A percentile compares a stretch with the other conserved stretches of the same genome.
Conservation (phyloP, 1,284 basidiomycete species). For the Ustilago cynodontis region DNA sequence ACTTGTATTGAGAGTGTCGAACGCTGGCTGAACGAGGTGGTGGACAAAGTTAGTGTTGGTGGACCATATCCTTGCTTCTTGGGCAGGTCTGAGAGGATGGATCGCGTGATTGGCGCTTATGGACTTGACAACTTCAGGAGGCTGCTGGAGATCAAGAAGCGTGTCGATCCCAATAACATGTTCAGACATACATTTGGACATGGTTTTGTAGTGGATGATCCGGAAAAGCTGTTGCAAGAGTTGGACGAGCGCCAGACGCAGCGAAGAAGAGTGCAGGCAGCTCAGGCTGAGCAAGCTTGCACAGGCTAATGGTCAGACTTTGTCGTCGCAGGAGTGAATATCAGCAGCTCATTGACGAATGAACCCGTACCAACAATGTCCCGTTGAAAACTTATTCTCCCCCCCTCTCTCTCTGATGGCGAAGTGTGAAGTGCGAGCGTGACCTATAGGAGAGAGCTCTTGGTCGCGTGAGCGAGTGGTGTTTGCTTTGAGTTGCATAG, state of each 20-base stretch:
- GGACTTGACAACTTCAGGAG: constrained; percentile 53
- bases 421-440: neutral
- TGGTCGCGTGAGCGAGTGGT: neutral
- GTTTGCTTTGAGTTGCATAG: too few species aligned
- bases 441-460: neutral
- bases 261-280: constrained; percentile 23
- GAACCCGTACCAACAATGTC: neutral
- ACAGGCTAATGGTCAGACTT: constrained; percentile 12
- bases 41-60: constrained; percentile 49
- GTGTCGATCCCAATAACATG: constrained; percentile 54
- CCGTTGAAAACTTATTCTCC: too few species aligned
- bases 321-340: constrained; percentile 24
- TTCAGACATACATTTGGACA: constrained; percentile 58
- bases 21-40: constrained; percentile 71
- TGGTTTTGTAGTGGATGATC: constrained; percentile 38
- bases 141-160: constrained; percentile 52
- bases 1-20: constrained; percentile 83
- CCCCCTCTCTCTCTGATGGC: neutral
- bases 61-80: constrained; percentile 62
- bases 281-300: constrained; percentile 32
- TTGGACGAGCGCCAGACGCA: constrained; percentile 23
- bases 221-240: constrained; percentile 26
- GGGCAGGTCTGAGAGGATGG: constrained; percentile 50
- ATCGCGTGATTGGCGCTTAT: constrained; percentile 54
- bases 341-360: neutral